Evolutionary conservation across 306 rosid genomes (phyloP), one percentile per base, ranked within the genome.

Genomic region (Myrica gale): DNA sequence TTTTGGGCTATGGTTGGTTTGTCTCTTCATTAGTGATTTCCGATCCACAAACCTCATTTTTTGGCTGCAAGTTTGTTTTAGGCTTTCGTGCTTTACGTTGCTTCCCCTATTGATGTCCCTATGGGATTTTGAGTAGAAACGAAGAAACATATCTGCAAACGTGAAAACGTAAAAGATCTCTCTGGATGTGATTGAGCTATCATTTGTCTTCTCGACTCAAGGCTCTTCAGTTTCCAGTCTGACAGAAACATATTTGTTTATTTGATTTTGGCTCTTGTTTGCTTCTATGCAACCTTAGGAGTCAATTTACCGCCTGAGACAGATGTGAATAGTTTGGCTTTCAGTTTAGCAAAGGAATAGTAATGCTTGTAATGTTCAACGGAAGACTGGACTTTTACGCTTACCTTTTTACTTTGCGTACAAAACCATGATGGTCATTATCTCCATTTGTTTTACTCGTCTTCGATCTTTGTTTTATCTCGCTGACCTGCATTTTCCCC

Each of bases 401-500:
- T 3, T 83, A 79, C 75, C 47, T 57, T 78, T 52, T 67, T 45
- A 67, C 87, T 75, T 83, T 56, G 83, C 82, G 80, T 82, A 82
- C 80, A 43, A 70, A 44, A 51, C 74, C 82, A 72, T 72, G 83
- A 75, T 78, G 63, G 79, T 82, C 84, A 74, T 81, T 54, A 72
- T 77, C 79, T 82, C 78, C 63, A 73, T 74, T 80, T 78, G 20
- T 71, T 75, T 75, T 72, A 76, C 79, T 79, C 57, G 43, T 82
- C 78, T 67, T 72, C 58, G 48, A 72, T 83, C 63, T 61, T 69
- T 45, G 79, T 37, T n/a, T 37, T n/a, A 57, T 54, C 68, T 69
- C 52, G 82, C 86, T 86, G 89, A 82, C 88, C 69, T 73, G 81
- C 88, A 82, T 65, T 88, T 87, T 78, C 78, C 69, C 63, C 46